Conservation (phyloP, 768 basidiomycete species). For the Russula olivacea region DNA sequence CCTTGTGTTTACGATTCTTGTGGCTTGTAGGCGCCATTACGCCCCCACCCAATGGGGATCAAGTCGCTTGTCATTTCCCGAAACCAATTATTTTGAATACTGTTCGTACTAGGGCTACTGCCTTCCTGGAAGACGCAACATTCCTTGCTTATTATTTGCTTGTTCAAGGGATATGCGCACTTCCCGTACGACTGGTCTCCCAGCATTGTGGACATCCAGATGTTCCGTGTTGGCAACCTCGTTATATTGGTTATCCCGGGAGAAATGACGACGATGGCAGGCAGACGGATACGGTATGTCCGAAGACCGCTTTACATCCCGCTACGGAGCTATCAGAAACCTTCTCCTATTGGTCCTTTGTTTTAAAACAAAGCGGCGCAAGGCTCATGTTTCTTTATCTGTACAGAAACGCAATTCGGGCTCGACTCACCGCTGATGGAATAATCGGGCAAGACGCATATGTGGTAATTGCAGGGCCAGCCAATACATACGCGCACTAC, state of each 20-base stretch:
- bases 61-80: conserved; percentile 65
- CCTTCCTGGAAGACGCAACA: conserved; percentile 2
- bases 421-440: conserved; percentile 54
- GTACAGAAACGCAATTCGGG: conserved; percentile 58
- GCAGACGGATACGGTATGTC: conserved; percentile 61
- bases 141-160: conserved; percentile 14
- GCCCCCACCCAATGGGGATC: conserved; percentile 53
- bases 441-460: conserved; percentile 63
- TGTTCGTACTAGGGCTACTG: conserved; percentile 34
- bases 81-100: conserved; percentile 78
- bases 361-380: background rate
- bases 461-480: conserved; percentile 76
- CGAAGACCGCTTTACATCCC: conserved; percentile 8
- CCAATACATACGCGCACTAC: conserved; percentile 75
- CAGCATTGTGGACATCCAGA: conserved; percentile 67
- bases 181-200: conserved; percentile 72
- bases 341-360: conserved; percentile 6
- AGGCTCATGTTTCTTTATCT: background rate
- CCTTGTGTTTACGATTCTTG: too few species aligned
- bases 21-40: conserved; percentile 48
- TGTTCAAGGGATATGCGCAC: conserved; percentile 54
- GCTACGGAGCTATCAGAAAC: conserved; percentile 3
- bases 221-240: conserved; percentile 69
- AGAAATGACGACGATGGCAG: conserved; percentile 80
- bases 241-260: conserved; percentile 73